Base-by-base conservation (phyloP, 208 protist species). In the Leishmania martiniquensis region DNA sequence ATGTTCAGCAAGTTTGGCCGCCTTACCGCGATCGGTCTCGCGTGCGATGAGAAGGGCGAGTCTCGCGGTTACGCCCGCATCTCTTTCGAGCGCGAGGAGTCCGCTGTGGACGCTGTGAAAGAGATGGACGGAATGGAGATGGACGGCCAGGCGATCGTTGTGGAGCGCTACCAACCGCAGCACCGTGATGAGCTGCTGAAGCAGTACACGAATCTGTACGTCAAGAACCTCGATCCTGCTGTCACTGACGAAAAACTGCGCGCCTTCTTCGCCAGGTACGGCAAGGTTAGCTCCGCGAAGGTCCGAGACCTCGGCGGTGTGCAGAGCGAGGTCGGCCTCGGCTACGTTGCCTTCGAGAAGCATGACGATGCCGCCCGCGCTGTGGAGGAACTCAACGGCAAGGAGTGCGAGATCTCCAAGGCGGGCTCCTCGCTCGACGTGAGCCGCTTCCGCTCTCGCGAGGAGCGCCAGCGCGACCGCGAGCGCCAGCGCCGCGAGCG, bases 171-270 rank as follows among this genome's bases (percentile, higher is more conserved):
- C 77, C 98, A 99, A 93, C 77, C 91, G 34, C 95, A 99, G 88
- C 93, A 99, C 81, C 93, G 95, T 74, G 92, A 98, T 39, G 88
- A 98, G 84, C 88, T 91, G 75, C 83, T 97, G 59, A 93, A 97
- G 85, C 98, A 99, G 89, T 99, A 96, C 86, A 97, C 97, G 60
- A 99, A 99, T 92, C 93, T 99, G 44, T 99, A 99, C 94, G 95
- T 99, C 76, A 99, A 99, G 91, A 99, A 99, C 97, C 93, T 99
- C 75, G 96, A 99, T 78, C 97, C 99, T 75, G 76, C 79, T 34
- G 91, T 99, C 65, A 91, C 95, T 73, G 98, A 99, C 72, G 97
- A 99, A 70, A 91, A 97, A 77, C 87, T 99, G 37, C 89, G 91
- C 76, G 89, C 94, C 63, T 89, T 96, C 68, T 99, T 99, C 84